phyloP scores from a whole-genome alignment of 2,329 filamentous ascomycete genomes.

The Colletotrichum agaves region DNA sequence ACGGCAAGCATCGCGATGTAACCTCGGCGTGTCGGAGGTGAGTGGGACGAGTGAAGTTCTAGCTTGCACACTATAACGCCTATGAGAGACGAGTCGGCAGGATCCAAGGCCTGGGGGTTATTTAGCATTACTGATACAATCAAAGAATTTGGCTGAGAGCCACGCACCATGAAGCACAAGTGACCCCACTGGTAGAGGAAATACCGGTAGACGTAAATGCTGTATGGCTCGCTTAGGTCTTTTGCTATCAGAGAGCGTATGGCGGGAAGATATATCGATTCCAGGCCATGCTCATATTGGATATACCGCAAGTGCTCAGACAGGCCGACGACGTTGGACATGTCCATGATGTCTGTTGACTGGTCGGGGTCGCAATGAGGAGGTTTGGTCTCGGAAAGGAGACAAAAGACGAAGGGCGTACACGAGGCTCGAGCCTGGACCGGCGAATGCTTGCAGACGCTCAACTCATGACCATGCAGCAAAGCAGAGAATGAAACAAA shows the following conservation, averaged over 20 bases:
- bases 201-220: conserved; percentile 98
- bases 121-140: conserved; percentile 7
- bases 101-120: conserved; percentile 64
- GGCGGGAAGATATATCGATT: conserved; percentile 77
- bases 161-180: conserved; percentile 88
- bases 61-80: conserved; percentile 96
- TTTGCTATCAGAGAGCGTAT: conserved; percentile 95
- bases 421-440: conserved; percentile 14
- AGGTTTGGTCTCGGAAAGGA: background rate
- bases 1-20: conserved; percentile 99
- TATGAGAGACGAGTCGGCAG: conserved; percentile 72
- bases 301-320: conserved; percentile 66
- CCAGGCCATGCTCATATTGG: conserved; percentile 70
- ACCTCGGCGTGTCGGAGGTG: conserved; percentile 77
- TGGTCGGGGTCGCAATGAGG: background rate
- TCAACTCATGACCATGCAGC: conserved; percentile 32
- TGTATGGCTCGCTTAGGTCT: conserved; percentile 97
- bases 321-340: conserved; percentile 47
- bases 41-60: conserved; percentile 87
- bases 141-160: conserved; percentile 4
- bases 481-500: conserved; percentile 1
- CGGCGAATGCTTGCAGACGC: conserved; percentile 7
- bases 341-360: conserved; percentile 46
- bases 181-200: conserved; percentile 98
- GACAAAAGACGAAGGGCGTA: background rate